Conservation (phyloP, 2,329 filamentous ascomycete genomes). For the Epichloe sibirici region DNA sequence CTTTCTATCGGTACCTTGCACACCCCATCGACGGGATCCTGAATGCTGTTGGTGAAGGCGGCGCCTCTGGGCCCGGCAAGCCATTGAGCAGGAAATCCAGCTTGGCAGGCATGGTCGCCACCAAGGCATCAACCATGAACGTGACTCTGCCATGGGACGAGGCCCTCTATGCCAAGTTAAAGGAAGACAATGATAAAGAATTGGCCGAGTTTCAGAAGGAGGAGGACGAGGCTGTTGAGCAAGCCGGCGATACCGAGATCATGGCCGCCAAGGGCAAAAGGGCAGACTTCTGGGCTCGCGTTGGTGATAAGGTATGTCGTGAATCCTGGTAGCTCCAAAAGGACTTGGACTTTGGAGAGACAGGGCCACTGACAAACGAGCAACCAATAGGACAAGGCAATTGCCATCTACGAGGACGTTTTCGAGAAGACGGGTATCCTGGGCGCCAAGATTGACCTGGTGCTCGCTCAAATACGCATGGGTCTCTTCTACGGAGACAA, state of each 20-base stretch:
- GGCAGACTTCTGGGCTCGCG: constrained; percentile 89
- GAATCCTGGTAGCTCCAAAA: background rate
- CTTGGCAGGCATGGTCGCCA: constrained; percentile 63
- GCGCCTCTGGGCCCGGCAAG: constrained; percentile 37
- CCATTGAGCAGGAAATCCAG: constrained; percentile 56
- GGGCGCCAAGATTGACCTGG: constrained; percentile 92
- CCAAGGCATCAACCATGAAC: constrained; percentile 49
- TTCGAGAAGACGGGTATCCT: constrained; percentile 97
- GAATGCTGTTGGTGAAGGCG: constrained; percentile 59
- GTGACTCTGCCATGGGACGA: constrained; percentile 84
- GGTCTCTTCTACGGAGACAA: constrained; percentile 95
- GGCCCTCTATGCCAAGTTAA: constrained; percentile 64
- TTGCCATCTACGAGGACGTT: constrained; percentile 81
- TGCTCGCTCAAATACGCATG: constrained; percentile 90
- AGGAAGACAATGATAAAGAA: constrained; percentile 67
- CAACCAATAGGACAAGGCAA: constrained; percentile 67
- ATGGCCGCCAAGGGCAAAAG: constrained; percentile 86
- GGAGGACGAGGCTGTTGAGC: constrained; percentile 88
- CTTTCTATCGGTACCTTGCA: constrained; percentile 73
- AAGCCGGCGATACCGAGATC: constrained; percentile 91
- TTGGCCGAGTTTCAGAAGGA: constrained; percentile 69
- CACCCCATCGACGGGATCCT: constrained; percentile 73
- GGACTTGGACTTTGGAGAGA: background rate
- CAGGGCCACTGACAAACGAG: background rate
- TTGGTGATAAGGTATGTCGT: constrained; percentile 75